These are phyloP conservation scores for Daldinia sp. DNA, from an alignment of 2,329 filamentous ascomycete species.

Conservation along the genomic window DNA sequence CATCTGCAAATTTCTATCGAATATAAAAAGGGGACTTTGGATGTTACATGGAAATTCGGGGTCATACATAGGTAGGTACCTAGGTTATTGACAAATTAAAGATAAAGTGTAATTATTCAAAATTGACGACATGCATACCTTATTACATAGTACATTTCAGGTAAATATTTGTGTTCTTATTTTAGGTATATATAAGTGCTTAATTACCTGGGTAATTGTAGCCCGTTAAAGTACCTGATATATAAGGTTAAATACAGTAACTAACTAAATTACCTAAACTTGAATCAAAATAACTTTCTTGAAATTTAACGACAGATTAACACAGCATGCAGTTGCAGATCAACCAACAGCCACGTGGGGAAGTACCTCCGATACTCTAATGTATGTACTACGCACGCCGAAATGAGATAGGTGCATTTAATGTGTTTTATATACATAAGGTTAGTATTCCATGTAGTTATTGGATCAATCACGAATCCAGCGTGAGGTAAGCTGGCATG, in stretches of 20 bases:
- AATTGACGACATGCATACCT: slow-evolving; percentile 5
- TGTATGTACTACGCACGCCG: neutral
- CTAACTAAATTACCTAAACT: no score
- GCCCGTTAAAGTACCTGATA: neutral
- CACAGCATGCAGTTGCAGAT: slow-evolving; percentile 27
- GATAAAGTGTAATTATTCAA: neutral
- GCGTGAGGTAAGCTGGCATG: no score
- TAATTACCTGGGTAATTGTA: neutral
- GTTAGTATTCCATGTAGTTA: neutral
- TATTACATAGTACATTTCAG: neutral
- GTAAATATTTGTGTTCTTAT: neutral
- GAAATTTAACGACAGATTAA: slow-evolving; percentile 24
- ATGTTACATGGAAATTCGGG: neutral
- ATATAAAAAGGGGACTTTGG: neutral
- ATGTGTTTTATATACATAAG: neutral
- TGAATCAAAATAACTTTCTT: slow-evolving; percentile 5
- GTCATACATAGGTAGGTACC: no score
- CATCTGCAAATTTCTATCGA: neutral
- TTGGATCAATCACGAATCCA: neutral
- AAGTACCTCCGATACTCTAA: slow-evolving; percentile 29
- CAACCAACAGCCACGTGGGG: slow-evolving; percentile 31
- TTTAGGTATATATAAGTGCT: neutral
- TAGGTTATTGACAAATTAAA: neutral
- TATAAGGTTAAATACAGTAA: neutral
- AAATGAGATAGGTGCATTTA: neutral